These are phyloP conservation scores for Vinca minor DNA, from an alignment of 257 asterid species.

Conservation along the genomic window DNA sequence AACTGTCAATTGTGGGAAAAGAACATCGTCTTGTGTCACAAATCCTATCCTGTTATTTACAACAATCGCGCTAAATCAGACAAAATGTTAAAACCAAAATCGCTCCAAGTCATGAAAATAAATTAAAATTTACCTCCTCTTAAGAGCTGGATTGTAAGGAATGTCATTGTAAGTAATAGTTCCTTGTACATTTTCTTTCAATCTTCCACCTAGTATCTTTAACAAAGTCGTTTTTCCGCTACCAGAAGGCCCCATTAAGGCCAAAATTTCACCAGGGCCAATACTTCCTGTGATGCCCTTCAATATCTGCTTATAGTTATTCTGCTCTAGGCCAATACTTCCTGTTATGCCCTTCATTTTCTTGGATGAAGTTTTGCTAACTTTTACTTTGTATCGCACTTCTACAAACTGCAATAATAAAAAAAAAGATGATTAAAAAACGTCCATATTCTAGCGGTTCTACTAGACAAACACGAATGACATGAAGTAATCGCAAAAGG, in stretches of 20 bases:
- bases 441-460: too few species aligned
- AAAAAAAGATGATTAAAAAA: too few species aligned
- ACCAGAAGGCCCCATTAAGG: constrained; percentile 98
- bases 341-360: constrained; percentile 54
- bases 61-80: background rate
- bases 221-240: constrained; percentile 87
- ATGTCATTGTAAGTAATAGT: constrained; percentile 64
- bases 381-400: constrained; percentile 75
- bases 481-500: background rate
- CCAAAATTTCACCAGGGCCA: constrained; percentile 83
- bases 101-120: background rate
- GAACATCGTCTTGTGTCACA: constrained; percentile 86
- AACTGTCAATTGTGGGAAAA: constrained; percentile 80
- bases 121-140: constrained; percentile 46
- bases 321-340: constrained; percentile 31
- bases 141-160: constrained; percentile 57
- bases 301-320: constrained; percentile 67
- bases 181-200: constrained; percentile 67
- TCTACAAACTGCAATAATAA: constrained; percentile 69
- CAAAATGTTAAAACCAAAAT: too few species aligned
- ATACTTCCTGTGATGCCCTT: constrained; percentile 79
- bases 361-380: constrained; percentile 28
- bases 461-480: too few species aligned
- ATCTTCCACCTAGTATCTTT: constrained; percentile 68
- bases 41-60: constrained; percentile 64